phyloP scores from a whole-genome alignment of 2,329 filamentous ascomycete genomes.

The Metarhizium album region DNA sequence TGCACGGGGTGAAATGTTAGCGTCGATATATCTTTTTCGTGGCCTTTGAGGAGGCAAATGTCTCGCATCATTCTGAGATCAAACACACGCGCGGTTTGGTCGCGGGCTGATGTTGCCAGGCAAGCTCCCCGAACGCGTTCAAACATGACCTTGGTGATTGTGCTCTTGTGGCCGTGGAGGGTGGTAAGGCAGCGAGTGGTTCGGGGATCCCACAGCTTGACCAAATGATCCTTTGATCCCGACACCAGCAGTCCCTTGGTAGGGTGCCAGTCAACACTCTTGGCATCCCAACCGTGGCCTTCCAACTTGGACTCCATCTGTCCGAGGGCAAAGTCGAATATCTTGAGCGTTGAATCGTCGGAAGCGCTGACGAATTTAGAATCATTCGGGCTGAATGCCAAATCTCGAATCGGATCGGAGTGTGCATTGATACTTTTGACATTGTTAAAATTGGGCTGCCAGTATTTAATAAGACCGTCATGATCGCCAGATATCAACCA shows the following conservation, averaged over 20 bases:
- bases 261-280: constrained; percentile 95
- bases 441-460: constrained; percentile 98
- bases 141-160: constrained; percentile 85
- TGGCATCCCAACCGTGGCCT: constrained; percentile 97
- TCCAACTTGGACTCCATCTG: constrained; percentile 72
- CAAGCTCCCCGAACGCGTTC: constrained; percentile 76
- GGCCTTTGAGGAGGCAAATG: constrained; percentile 82
- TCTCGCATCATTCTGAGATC: constrained; percentile 98
- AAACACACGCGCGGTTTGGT: constrained; percentile 87
- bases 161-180: constrained; percentile 93
- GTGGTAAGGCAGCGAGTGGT: constrained; percentile 84
- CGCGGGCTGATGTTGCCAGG: constrained; percentile 83
- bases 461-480: constrained; percentile 93
- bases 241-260: constrained; percentile 89
- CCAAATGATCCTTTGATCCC: constrained; percentile 92
- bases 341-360: constrained; percentile 86
- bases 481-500: constrained; percentile 96
- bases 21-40: constrained; percentile 92
- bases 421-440: constrained; percentile 91
- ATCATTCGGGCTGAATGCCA: constrained; percentile 90
- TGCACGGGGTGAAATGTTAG: constrained; percentile 92
- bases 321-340: constrained; percentile 89
- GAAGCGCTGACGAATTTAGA: constrained; percentile 93
- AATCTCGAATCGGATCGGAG: constrained; percentile 76
- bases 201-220: constrained; percentile 97